A percentile compares a stretch with the other conserved stretches of the same genome.
These are phyloP conservation scores for Trypanosoma scelopori DNA, from an alignment of 208 protist genomes.

Conservation along the genomic window DNA sequence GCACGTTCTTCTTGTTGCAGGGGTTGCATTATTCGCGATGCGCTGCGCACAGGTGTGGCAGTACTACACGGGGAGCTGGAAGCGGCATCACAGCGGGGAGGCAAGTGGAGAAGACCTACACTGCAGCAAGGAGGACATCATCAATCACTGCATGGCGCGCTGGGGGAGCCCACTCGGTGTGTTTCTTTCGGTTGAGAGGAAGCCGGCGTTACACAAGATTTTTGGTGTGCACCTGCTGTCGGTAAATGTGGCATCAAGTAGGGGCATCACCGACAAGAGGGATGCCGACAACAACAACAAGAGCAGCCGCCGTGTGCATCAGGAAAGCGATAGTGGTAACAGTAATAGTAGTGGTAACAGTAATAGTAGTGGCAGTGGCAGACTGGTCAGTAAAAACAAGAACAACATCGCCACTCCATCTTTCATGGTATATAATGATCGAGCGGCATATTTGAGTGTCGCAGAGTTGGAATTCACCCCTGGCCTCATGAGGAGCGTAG, in stretches of 20 bases:
- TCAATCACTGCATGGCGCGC: conserved; percentile 49
- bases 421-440: conserved; percentile 14
- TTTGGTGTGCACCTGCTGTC: conserved; percentile 21
- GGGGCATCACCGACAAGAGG: background rate
- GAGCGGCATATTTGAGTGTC: conserved; percentile 19
- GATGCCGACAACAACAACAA: no score
- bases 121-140: conserved; percentile 55
- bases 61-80: conserved; percentile 43
- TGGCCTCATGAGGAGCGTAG: conserved; percentile 51
- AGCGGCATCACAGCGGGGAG: conserved; percentile 22
- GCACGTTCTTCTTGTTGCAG: conserved; percentile 51
- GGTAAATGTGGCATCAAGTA: background rate
- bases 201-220: conserved; percentile 14
- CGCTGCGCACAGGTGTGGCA: conserved; percentile 60
- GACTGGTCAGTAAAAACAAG: no score
- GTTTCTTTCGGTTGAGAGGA: conserved; percentile 28
- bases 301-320: no score
- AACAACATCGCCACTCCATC: background rate
- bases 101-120: conserved; percentile 14
- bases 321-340: no score
- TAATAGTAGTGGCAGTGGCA: background rate
- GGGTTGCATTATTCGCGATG: conserved; percentile 66
- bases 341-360: background rate
- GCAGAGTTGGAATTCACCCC: conserved; percentile 50
- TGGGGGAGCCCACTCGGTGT: conserved; percentile 68